These are phyloP conservation scores for Alternaria dauci DNA, from an alignment of 2,329 filamentous ascomycete genomes.

Conservation along the genomic window DNA sequence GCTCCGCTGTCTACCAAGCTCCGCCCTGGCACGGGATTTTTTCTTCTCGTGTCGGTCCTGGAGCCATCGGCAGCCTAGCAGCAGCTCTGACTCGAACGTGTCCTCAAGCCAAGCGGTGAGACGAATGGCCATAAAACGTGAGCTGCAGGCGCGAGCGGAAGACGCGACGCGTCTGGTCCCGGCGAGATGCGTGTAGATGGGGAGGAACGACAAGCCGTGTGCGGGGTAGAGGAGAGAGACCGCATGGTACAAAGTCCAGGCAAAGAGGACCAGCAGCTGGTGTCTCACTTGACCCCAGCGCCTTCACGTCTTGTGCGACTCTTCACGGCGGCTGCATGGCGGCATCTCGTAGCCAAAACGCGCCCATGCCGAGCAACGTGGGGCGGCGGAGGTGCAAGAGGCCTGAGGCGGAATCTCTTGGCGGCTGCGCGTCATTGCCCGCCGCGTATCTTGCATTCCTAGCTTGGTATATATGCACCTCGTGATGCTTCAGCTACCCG, in stretches of 20 bases:
- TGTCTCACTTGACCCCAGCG: background rate
- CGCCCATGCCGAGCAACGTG: background rate
- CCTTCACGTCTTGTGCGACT: conserved; percentile 2
- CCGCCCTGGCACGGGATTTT: conserved; percentile 6
- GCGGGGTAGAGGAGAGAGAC: background rate
- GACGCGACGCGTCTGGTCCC: conserved; percentile 24
- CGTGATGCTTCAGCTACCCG: conserved; percentile 9
- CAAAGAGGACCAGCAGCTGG: background rate
- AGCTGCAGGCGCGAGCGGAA: conserved; percentile 4
- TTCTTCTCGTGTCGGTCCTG: conserved; percentile 21
- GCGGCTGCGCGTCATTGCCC: conserved; percentile 23
- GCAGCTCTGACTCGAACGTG: conserved; percentile 29
- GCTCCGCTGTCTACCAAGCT: conserved; percentile 29
- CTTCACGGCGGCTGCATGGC: conserved; percentile 7
- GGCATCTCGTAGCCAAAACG: no score
- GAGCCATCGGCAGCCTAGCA: conserved; percentile 35
- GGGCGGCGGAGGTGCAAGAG: conserved; percentile 5
- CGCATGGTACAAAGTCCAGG: background rate
- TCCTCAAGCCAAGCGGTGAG: conserved; percentile 36
- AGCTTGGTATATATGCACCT: conserved; percentile 6
- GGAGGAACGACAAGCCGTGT: background rate
- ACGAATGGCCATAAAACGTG: conserved; percentile 24
- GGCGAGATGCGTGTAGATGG: background rate
- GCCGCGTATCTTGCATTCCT: conserved; percentile 4
- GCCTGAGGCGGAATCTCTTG: conserved; percentile 7